phyloP scores from a whole-genome alignment of 2,329 filamentous ascomycete genomes.

The Exophiala oligosperma region DNA sequence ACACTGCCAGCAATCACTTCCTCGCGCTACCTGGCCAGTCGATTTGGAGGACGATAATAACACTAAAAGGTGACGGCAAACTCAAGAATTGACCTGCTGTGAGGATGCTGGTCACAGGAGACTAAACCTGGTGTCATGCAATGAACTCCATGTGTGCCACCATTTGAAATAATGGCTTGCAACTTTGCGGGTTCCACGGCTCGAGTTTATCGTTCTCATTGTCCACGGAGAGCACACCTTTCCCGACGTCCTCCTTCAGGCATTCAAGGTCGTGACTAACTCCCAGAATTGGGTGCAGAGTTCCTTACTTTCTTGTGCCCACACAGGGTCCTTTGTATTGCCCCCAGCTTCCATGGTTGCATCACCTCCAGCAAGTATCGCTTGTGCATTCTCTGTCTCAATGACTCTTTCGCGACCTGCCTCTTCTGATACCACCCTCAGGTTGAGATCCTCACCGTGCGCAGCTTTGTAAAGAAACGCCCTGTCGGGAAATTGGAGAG shows the following conservation, averaged over 20 bases:
- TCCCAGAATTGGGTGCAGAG: constrained; percentile 14
- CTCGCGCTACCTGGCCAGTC: no score
- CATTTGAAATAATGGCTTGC: no score
- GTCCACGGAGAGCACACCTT: background rate
- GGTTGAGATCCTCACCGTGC: constrained; percentile 31
- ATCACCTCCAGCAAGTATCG: background rate
- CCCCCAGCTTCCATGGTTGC: background rate
- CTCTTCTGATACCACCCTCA: constrained; percentile 13
- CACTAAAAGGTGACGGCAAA: no score
- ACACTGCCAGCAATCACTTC: no score
- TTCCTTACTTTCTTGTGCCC: constrained; percentile 14
- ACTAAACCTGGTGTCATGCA: no score
- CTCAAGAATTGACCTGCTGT: no score
- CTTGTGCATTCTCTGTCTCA: background rate
- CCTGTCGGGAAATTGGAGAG: constrained; percentile 33
- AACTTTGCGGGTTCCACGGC: no score
- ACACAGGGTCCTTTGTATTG: background rate
- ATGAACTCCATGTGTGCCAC: no score
- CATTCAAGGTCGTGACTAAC: constrained; percentile 8
- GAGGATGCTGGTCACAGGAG: no score
- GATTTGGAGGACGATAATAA: no score
- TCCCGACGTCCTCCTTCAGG: background rate
- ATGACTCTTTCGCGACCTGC: background rate
- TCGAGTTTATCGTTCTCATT: no score
- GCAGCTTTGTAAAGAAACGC: constrained; percentile 27